Evolutionary conservation across 768 basidiomycete genomes (phyloP).

Genomic region (Mycena metata): DNA sequence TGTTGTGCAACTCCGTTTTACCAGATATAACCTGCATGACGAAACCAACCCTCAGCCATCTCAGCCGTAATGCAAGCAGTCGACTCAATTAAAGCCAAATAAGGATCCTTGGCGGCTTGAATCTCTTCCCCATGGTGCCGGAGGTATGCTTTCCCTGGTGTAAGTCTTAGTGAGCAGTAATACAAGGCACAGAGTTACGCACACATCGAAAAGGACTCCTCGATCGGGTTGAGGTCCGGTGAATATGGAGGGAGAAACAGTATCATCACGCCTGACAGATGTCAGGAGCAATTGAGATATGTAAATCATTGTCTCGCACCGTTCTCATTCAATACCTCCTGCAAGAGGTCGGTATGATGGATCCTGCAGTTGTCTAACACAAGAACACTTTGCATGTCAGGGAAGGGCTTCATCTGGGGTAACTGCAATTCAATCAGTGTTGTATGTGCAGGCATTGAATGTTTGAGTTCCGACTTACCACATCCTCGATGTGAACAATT

Average conservation of each 20-base stretch:
- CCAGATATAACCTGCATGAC: constrained; percentile 10
- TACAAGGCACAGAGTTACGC: background rate
- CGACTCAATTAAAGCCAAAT: background rate
- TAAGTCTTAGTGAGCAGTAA: background rate
- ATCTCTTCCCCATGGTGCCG: too few relatives aligned
- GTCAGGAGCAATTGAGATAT: background rate
- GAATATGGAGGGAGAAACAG: constrained; percentile 10
- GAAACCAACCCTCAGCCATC: constrained; percentile 4
- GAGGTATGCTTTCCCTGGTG: constrained; percentile 1
- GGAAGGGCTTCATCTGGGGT: constrained; percentile 27
- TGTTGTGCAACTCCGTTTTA: background rate
- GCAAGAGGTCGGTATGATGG: constrained; percentile 4
- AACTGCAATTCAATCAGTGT: background rate
- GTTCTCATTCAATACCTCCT: constrained; percentile 2
- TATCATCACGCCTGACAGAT: constrained; percentile 1
- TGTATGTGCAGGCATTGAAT: too few relatives aligned
- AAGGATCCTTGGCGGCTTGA: background rate
- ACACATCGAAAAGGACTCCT: constrained; percentile 12
- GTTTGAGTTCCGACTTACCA: background rate
- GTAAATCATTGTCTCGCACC: background rate
- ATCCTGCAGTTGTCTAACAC: constrained; percentile 30
- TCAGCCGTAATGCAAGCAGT: constrained; percentile 3
- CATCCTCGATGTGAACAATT: too few relatives aligned
- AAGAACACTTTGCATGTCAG: constrained; percentile 21
- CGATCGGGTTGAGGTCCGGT: constrained; percentile 6